These are phyloP conservation scores for Jamesozyma piceae DNA, from an alignment of 805 yeast genomes.

Conservation along the genomic window DNA sequence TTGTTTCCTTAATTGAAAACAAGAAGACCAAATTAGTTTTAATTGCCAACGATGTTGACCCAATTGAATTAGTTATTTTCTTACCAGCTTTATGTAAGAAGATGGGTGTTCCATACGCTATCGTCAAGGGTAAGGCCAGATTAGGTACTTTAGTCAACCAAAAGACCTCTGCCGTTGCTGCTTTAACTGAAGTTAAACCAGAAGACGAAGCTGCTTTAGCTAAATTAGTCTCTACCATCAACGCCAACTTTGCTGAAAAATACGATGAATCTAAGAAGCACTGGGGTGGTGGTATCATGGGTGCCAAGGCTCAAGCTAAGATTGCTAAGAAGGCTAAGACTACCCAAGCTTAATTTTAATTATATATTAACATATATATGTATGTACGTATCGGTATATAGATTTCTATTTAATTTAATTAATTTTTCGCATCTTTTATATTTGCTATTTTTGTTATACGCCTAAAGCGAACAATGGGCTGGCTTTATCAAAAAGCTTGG, in stretches of 20 bases:
- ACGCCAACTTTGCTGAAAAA: constrained; percentile 85
- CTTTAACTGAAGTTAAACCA: constrained; percentile 87
- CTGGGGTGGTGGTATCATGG: constrained; percentile 99
- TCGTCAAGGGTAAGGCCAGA: constrained; percentile 97
- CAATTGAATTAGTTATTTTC: constrained; percentile 94
- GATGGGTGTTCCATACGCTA: constrained; percentile 99
- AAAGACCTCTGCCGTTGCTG: constrained; percentile 96
- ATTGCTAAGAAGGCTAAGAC: constrained; percentile 63
- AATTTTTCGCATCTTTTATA: not conserved
- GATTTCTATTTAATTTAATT: not conserved
- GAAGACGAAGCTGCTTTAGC: constrained; percentile 95
- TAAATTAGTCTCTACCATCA: constrained; percentile 82
- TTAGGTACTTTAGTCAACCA: constrained; percentile 95
- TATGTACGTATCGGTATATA: too few relatives aligned
- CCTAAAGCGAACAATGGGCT: not conserved
- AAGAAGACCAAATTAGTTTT: constrained; percentile 96
- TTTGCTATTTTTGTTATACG: not conserved
- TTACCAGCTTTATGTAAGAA: constrained; percentile 98
- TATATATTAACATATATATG: not conserved
- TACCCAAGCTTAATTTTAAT: constrained; percentile 21
- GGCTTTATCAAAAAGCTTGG: too few relatives aligned
- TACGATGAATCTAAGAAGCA: constrained; percentile 94
- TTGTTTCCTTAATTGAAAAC: constrained; percentile 93
- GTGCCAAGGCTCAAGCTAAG: constrained; percentile 87
- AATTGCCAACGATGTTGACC: constrained; percentile 98